Evolutionary conservation across 2,329 filamentous ascomycete species (phyloP), one percentile per base, ranked within the genome.

Genomic region (Epicoccum nigrum): DNA sequence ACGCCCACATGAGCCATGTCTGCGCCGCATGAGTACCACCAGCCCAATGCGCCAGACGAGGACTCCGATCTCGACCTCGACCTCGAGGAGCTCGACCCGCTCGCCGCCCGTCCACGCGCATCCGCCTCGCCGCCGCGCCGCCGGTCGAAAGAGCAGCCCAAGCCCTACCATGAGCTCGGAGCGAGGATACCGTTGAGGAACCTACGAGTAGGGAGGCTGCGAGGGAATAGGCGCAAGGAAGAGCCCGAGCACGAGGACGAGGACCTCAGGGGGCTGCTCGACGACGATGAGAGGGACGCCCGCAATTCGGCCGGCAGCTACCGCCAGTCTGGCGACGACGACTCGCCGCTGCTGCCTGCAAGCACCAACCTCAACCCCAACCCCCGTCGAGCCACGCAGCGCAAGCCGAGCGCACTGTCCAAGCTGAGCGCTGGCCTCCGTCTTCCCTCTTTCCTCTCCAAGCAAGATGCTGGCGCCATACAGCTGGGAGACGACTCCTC

Each of bases 41-140:
- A 74, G 58, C 74, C 83, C 67, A 82, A 86, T 71, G 82, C 83
- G 67, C 86, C 86, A 74, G 68, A 73, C 51, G 56, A 62, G 69
- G 89, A 92, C 71, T 90, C 87, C 41, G 88, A 93, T 70, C 83
- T 87, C 62, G 87, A 90, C 57, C 80, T 94, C 65, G 88, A 92
- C 64, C 81, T 91, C 62, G 83, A 90, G 67, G 90, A 93, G 78
- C 85, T 94, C 60, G 89, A 92, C 69, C 88, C 89, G 47, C 69
- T 68, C 51, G 56, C 63, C 35, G 55, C 67, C n/a, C 63, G 64
- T 30, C 55, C 64, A 9, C 55, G 61, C 30, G 33, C 63, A 7
- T 46, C 59, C n/a, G 28, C 55, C 23, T 61, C 68, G 7, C 67
- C 67, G 35, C 62, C 67, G 6, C 65, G 53, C 32, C 64, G 60